Evolutionary conservation across 2,329 filamentous ascomycete genomes (phyloP).

Genomic region (Neophaeococcomyces aloes): DNA sequence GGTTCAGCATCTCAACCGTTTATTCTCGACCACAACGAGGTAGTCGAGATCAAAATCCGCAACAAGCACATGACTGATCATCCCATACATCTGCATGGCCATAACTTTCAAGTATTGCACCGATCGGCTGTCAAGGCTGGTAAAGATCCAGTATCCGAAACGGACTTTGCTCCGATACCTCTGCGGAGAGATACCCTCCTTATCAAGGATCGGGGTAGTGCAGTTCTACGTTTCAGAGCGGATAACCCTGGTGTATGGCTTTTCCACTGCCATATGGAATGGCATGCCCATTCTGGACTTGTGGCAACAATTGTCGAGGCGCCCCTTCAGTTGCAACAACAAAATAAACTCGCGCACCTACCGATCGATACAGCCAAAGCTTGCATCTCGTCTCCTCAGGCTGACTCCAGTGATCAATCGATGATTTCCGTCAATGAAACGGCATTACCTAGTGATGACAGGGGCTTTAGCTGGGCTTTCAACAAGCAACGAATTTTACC

Average conservation of each 20-base stretch:
- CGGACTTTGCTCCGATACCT: constrained; percentile 29
- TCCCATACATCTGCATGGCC: constrained; percentile 61
- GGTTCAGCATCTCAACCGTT: constrained; percentile 56
- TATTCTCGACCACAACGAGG: constrained; percentile 53
- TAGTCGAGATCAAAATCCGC: constrained; percentile 30
- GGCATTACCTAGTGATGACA: too few relatives aligned
- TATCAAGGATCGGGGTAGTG: constrained; percentile 44
- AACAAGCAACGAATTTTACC: too few relatives aligned
- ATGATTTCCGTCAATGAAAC: too few relatives aligned
- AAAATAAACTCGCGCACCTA: too few relatives aligned
- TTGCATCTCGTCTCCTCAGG: too few relatives aligned
- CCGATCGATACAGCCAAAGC: too few relatives aligned
- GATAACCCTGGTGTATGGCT: constrained; percentile 45
- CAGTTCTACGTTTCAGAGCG: constrained; percentile 45
- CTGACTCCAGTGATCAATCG: too few relatives aligned
- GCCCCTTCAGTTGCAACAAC: constrained; percentile 51
- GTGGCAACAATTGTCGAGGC: constrained; percentile 42
- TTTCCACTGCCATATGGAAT: constrained; percentile 43
- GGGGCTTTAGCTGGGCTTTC: too few relatives aligned
- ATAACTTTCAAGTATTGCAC: constrained; percentile 64
- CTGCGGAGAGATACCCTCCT: constrained; percentile 47
- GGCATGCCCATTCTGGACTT: constrained; percentile 44
- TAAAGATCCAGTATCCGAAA: too few relatives aligned
- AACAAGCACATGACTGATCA: constrained; percentile 42
- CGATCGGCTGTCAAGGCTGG: too few relatives aligned